Evolutionary conservation across 352 stramenopile genomes (phyloP).

Genomic region (Phytophthora lateralis): DNA sequence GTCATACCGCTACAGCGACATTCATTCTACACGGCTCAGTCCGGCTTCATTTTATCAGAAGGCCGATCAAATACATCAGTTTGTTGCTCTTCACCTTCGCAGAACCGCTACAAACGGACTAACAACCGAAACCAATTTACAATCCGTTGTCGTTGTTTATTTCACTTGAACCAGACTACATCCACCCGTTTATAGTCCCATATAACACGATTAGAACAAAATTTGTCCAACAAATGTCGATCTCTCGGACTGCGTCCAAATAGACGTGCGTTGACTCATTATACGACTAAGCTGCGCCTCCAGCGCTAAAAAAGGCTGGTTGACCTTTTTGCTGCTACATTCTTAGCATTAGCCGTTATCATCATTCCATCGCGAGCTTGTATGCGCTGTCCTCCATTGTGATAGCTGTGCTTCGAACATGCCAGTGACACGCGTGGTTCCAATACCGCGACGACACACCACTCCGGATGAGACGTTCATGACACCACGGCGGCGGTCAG

Average conservation of each 20-base stretch:
- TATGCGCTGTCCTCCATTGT: background rate
- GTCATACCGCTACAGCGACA: background rate
- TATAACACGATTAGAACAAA: too few species aligned
- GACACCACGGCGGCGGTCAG: slow-evolving; percentile 2
- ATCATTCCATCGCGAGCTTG: background rate
- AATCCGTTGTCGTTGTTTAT: background rate
- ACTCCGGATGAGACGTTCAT: slow-evolving; percentile 19
- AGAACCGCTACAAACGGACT: background rate
- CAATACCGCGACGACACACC: slow-evolving; percentile 7
- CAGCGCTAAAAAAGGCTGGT: background rate
- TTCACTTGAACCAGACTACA: too few species aligned
- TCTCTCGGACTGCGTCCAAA: background rate
- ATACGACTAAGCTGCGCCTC: background rate
- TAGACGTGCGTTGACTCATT: background rate
- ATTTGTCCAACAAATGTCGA: too few species aligned
- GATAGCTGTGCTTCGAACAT: background rate
- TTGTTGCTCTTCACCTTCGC: slow-evolving; percentile 18
- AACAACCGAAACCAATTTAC: background rate
- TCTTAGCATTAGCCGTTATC: background rate
- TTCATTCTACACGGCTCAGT: slow-evolving; percentile 16
- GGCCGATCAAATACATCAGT: slow-evolving; percentile 22
- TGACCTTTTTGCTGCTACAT: background rate
- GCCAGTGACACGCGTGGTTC: slow-evolving; percentile 6
- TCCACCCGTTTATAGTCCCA: too few species aligned
- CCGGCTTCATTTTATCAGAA: slow-evolving; percentile 27